Conservation (phyloP, 1,139 yeast species). For the Kodamaea ohmeri region DNA sequence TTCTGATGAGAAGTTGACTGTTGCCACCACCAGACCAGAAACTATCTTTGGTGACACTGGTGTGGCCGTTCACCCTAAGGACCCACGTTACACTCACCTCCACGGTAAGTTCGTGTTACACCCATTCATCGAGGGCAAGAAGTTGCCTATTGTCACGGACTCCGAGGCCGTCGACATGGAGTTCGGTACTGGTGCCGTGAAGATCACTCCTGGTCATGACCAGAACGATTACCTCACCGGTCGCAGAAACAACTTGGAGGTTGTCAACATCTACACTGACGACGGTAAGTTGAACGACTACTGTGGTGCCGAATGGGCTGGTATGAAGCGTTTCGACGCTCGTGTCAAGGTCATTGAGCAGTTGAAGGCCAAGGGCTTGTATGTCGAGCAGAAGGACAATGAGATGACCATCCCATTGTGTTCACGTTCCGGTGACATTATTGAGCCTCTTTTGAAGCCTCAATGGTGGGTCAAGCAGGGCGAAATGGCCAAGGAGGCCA, state of each 20-base stretch:
- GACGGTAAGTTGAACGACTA: slow-evolving; percentile 87
- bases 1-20: slow-evolving; percentile 84
- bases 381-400: slow-evolving; percentile 82
- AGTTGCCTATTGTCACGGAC: slow-evolving; percentile 85
- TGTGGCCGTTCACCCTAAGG: slow-evolving; percentile 96
- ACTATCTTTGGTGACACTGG: slow-evolving; percentile 97
- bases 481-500: slow-evolving; percentile 86
- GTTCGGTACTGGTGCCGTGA: slow-evolving; percentile 99
- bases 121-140: slow-evolving; percentile 77
- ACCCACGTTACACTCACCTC: slow-evolving; percentile 84
- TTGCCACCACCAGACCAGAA: slow-evolving; percentile 99
- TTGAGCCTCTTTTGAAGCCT: slow-evolving; percentile 94
- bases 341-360: slow-evolving; percentile 80
- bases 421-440: slow-evolving; percentile 93
- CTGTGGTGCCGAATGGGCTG: slow-evolving; percentile 87
- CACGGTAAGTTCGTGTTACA: slow-evolving; percentile 92
- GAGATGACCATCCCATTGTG: slow-evolving; percentile 95
- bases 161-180: slow-evolving; percentile 97
- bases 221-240: slow-evolving; percentile 96
- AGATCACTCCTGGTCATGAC: slow-evolving; percentile 98
- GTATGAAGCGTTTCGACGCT: slow-evolving; percentile 93
- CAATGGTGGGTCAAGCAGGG: slow-evolving; percentile 99
- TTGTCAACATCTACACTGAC: slow-evolving; percentile 87
- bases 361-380: slow-evolving; percentile 72
- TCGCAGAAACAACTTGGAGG: slow-evolving; percentile 86